These are phyloP conservation scores for Rhypophila decipiens DNA, from an alignment of 495 filamentous ascomycete species.

Conservation along the genomic window DNA sequence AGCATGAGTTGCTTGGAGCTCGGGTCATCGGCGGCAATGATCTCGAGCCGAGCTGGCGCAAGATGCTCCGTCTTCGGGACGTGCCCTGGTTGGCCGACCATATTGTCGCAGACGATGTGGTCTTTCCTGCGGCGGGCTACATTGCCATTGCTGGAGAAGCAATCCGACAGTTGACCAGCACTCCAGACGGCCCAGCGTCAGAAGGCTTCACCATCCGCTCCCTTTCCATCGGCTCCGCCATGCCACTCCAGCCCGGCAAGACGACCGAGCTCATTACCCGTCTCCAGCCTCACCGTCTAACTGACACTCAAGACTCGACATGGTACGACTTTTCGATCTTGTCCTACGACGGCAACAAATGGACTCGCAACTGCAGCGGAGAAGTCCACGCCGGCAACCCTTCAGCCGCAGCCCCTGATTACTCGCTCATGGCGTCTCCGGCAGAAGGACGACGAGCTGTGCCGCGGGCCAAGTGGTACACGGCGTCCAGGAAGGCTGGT, in stretches of 20 bases:
- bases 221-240: slow-evolving; percentile 25
- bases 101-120: slow-evolving; percentile 21
- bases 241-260: slow-evolving; percentile 30
- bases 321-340: slow-evolving; percentile 43
- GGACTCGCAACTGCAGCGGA: slow-evolving; percentile 39
- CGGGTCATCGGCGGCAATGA: slow-evolving; percentile 25
- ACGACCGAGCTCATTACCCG: slow-evolving; percentile 36
- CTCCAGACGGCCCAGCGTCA: neutral
- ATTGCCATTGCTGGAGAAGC: slow-evolving; percentile 35
- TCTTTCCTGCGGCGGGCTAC: slow-evolving; percentile 42
- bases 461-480: slow-evolving; percentile 13
- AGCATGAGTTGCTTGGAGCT: slow-evolving; percentile 41
- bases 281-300: slow-evolving; percentile 27
- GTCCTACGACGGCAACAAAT: slow-evolving; percentile 27
- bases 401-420: neutral
- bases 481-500: slow-evolving; percentile 8
- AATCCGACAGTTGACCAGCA: slow-evolving; percentile 26
- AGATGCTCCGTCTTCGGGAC: slow-evolving; percentile 30
- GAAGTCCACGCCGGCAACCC: neutral
- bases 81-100: slow-evolving; percentile 43
- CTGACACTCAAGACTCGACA: slow-evolving; percentile 26
- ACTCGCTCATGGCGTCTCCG: neutral
- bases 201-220: slow-evolving; percentile 31
- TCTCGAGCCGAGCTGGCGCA: slow-evolving; percentile 32
- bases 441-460: slow-evolving; percentile 5